Percentiles rank a stretch among this genome's conserved stretches.
These are phyloP conservation scores for Zymoseptoria passerinii DNA, from an alignment of 2,329 filamentous ascomycete species.

Conservation along the genomic window DNA sequence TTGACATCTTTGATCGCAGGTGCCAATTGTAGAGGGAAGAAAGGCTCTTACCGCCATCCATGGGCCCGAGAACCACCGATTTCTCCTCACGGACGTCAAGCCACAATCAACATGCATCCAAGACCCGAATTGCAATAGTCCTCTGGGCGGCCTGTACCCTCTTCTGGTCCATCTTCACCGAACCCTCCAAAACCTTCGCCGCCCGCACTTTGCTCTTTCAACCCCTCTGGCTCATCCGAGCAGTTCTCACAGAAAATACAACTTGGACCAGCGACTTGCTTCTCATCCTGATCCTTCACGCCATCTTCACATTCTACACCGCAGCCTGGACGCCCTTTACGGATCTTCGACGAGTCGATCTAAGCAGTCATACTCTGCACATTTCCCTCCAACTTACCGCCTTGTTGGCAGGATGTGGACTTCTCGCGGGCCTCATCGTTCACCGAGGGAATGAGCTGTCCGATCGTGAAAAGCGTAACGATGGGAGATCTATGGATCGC, in stretches of 20 bases:
- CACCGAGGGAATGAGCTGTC: conserved; percentile 22
- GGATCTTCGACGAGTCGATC: conserved; percentile 9
- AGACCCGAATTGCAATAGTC: neutral
- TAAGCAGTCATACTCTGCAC: conserved; percentile 13
- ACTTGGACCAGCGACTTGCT: conserved; percentile 24
- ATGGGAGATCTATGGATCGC: conserved; percentile 8
- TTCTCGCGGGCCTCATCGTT: conserved; percentile 24
- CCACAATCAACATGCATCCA: neutral
- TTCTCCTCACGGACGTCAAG: neutral
- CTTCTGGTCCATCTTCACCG: conserved; percentile 28
- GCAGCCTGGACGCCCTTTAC: conserved; percentile 16
- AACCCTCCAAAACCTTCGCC: conserved; percentile 24
- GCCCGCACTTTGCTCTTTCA: conserved; percentile 25
- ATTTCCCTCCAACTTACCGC: conserved; percentile 23
- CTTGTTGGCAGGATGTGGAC: conserved; percentile 22
- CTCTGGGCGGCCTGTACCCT: neutral
- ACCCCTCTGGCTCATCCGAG: conserved; percentile 23
- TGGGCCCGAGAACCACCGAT: neutral
- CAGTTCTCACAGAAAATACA: conserved; percentile 12
- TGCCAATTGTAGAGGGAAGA: neutral
- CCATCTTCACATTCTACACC: conserved; percentile 17
- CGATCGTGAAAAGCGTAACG: neutral
- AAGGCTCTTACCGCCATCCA: neutral
- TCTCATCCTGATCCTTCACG: conserved; percentile 19
- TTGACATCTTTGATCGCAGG: neutral